Percentiles rank a stretch among this genome's conserved stretches.
Conservation (phyloP, 306 rosid genomes). For the Castanospermum australe region DNA sequence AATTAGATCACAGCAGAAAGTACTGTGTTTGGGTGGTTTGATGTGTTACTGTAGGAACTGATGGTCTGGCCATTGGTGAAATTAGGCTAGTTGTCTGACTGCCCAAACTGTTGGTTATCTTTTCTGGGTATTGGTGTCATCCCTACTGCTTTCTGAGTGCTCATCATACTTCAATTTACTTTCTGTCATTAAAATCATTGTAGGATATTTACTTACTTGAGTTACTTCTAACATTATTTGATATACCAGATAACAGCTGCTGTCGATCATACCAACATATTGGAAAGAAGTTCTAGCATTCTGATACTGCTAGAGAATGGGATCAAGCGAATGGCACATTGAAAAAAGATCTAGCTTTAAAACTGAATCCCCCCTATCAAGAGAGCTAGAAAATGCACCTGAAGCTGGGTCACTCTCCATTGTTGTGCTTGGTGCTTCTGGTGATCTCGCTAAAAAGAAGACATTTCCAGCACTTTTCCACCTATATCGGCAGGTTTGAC, state of each 20-base stretch:
- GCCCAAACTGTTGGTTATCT: not conserved
- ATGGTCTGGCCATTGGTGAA: not conserved
- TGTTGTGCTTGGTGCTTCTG: conserved; percentile 93
- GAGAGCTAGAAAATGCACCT: conserved; percentile 44
- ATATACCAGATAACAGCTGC: conserved; percentile 4
- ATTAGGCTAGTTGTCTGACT: not conserved
- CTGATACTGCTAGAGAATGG: conserved; percentile 53
- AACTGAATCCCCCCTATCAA: conserved; percentile 46
- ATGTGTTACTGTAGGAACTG: not conserved
- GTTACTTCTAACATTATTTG: conserved; percentile 1
- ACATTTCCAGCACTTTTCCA: conserved; percentile 93
- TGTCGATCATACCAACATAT: not conserved
- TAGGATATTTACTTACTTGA: conserved; percentile 9
- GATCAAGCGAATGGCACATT: conserved; percentile 57
- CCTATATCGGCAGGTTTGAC: conserved; percentile 74
- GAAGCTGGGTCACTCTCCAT: conserved; percentile 81
- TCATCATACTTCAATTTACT: not conserved
- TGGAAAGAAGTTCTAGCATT: not conserved
- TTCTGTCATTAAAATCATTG: not conserved
- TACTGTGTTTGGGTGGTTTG: not conserved
- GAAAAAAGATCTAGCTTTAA: conserved; percentile 40
- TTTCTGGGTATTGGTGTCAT: not conserved
- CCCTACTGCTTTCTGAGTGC: not conserved
- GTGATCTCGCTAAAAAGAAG: conserved; percentile 99
- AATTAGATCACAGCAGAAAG: not conserved